Evolutionary conservation across 257 asterid species (phyloP), one percentile per base, ranked within the genome.

Genomic region (Paulownia fortunei): DNA sequence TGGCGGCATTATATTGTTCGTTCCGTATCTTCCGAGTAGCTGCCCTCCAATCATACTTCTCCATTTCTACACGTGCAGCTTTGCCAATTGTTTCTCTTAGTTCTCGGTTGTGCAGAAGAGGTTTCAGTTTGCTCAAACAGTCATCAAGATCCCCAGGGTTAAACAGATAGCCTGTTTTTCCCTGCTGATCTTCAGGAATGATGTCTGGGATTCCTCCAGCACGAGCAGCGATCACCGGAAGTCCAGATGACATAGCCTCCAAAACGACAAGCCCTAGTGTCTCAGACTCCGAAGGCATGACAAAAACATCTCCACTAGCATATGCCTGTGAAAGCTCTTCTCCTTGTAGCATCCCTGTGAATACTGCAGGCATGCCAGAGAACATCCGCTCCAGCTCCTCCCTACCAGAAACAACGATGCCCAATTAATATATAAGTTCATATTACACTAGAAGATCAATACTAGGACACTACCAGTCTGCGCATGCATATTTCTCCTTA

Each of bases 261-360:
- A 96, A 74, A 6, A 96, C 99, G 0, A 96, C 99, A 0, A 96
- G 93, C 3, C 99, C 99, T 21, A 94, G 89, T 0, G 99, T 96
- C 84, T 93, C 99, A 0, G 99, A 96, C 75, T 96, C 99, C 8
- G 99, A 96, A 21, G 99, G 99, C 97, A 89, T 96, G 27, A 89
- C 73, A 32, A 96, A 96, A 58, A 93, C 89, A 37, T 96, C 99
- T 15, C 99, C 98, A 46, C 99, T 93, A 41, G 99, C 97, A 30
- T 92, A 96, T n/a, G 99, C 99, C 36, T 92, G 97, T 12, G 98
- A 96, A 15, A 96, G 98, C 86, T 96, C 99, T 68, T 96, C 98
- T 0, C 99, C 98, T 46, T 85, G 95, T 70, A 96, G 46, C 89
- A 87, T 93, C 21, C 99, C 99, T 0, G 94, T 96, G 89, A 96